Conservation (phyloP, 441 rosid genomes). For the Eutrema salsugineum region DNA sequence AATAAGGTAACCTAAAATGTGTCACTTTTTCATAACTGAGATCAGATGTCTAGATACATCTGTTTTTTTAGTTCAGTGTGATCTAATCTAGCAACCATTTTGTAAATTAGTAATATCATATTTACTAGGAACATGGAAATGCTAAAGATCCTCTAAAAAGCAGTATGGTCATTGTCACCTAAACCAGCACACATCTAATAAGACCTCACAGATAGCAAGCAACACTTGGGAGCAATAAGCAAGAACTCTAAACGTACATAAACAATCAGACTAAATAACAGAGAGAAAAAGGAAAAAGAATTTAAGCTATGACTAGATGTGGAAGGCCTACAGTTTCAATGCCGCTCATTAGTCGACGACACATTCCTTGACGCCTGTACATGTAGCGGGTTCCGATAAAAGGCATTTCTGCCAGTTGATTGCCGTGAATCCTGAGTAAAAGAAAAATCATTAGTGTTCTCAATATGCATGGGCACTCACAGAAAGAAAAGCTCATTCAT, state of each 20-base stretch:
- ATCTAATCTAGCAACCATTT: not conserved
- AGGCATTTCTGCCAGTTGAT: conserved; percentile 94
- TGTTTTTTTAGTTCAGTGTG: not conserved
- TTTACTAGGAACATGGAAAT: not conserved
- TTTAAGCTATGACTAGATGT: not conserved
- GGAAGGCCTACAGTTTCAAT: conserved; percentile 67
- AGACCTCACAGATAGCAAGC: not conserved
- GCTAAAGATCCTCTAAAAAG: not conserved
- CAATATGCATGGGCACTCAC: not conserved
- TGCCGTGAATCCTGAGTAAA: conserved; percentile 76
- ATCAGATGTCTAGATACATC: not conserved
- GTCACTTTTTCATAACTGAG: not conserved
- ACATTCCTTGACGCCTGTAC: conserved; percentile 95
- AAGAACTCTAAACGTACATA: not conserved
- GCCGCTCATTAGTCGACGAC: conserved; percentile 76
- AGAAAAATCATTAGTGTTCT: not conserved
- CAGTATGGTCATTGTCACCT: not conserved
- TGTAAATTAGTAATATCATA: not conserved
- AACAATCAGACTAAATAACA: not conserved
- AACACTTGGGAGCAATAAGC: not conserved
- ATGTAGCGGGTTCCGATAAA: conserved; percentile 85
- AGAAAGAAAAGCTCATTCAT: not conserved
- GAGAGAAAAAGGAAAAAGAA: not conserved
- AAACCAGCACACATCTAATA: not conserved
- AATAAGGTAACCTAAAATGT: not conserved